Conservation (phyloP, 2,329 filamentous ascomycete genomes). For the Atkinsonella texensis region DNA sequence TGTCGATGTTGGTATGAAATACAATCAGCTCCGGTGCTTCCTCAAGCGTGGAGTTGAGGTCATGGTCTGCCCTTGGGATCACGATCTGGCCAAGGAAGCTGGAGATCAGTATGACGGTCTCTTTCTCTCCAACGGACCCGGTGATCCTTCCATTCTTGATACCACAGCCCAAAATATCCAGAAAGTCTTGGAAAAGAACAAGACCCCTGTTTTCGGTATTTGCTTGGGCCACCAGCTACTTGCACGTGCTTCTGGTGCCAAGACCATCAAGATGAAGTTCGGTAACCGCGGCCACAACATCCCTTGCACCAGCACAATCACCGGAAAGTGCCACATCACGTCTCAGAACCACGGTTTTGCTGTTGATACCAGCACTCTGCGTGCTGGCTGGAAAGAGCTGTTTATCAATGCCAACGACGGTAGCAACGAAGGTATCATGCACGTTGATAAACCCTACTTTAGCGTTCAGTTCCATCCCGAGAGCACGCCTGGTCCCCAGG, state of each 20-base stretch:
- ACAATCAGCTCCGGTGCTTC: slow-evolving; percentile 92
- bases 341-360: slow-evolving; percentile 98
- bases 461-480: slow-evolving; percentile 99
- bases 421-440: slow-evolving; percentile 95
- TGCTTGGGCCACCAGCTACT: slow-evolving; percentile 91
- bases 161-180: slow-evolving; percentile 70
- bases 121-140: slow-evolving; percentile 95
- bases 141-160: slow-evolving; percentile 80
- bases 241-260: slow-evolving; percentile 75
- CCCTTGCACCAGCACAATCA: slow-evolving; percentile 89
- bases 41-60: slow-evolving; percentile 87
- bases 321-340: slow-evolving; percentile 95
- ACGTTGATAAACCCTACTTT: slow-evolving; percentile 78
- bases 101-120: slow-evolving; percentile 87
- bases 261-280: slow-evolving; percentile 96
- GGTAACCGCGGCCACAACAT: slow-evolving; percentile 99
- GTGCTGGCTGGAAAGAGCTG: slow-evolving; percentile 76
- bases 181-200: slow-evolving; percentile 62
- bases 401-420: slow-evolving; percentile 98
- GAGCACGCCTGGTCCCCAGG: slow-evolving; percentile 85
- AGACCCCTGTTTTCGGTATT: slow-evolving; percentile 88
- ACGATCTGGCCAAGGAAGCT: slow-evolving; percentile 68
- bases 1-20: slow-evolving; percentile 95
- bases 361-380: slow-evolving; percentile 68
- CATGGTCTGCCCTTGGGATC: slow-evolving; percentile 89